Conservation (phyloP, 1,284 basidiomycete species). For the Ceratobasidium sp. region DNA sequence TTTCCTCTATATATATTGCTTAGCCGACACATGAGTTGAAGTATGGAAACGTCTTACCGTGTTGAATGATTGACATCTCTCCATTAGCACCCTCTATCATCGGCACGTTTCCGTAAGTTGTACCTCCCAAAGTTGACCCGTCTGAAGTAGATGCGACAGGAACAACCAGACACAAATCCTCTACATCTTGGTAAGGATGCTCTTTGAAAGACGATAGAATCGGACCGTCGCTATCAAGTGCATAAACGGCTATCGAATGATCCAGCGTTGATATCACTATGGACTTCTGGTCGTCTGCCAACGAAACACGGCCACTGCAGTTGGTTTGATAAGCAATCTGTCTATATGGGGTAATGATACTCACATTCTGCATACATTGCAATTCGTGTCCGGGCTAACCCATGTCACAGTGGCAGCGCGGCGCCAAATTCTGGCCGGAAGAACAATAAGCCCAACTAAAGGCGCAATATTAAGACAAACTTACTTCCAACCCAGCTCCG, state of each 20-base stretch:
- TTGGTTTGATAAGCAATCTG: too few species aligned
- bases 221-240: neutral
- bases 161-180: neutral
- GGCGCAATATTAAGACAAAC: neutral
- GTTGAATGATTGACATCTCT: neutral
- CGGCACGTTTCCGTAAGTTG: neutral
- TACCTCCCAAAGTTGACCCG: neutral
- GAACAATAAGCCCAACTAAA: neutral
- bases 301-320: neutral
- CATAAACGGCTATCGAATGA: neutral
- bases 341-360: neutral
- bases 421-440: neutral
- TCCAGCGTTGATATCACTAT: neutral
- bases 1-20: neutral
- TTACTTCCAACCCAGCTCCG: conserved; percentile 1
- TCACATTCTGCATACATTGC: conserved; percentile 6
- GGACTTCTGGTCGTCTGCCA: neutral
- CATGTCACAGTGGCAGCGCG: neutral
- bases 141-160: neutral
- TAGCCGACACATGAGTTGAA: neutral
- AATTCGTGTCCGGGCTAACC: neutral
- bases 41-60: neutral
- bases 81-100: neutral
- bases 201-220: neutral
- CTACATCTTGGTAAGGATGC: neutral